Conservation (phyloP, 352 stramenopile genomes). For the Phytophthora multivora region DNA sequence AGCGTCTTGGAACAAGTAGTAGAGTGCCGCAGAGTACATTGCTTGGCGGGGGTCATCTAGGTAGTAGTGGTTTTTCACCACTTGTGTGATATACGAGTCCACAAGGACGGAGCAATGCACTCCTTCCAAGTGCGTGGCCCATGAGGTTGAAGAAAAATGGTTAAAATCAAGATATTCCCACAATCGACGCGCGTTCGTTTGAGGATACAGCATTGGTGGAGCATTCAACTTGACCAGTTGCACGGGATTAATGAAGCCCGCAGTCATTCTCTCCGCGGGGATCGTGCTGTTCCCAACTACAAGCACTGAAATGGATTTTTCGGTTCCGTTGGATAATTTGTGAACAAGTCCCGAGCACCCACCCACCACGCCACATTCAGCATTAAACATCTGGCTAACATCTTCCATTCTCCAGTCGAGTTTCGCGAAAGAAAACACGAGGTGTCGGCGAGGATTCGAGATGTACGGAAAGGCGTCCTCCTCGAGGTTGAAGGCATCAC, state of each 20-base stretch:
- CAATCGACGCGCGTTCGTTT: slow-evolving; percentile 14
- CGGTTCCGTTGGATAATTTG: slow-evolving; percentile 15
- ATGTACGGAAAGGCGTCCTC: slow-evolving; percentile 20
- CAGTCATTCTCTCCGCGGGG: slow-evolving; percentile 14
- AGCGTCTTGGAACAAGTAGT: slow-evolving; percentile 53
- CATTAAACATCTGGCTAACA: slow-evolving; percentile 36
- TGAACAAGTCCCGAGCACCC: slow-evolving; percentile 36
- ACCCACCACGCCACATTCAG: slow-evolving; percentile 22
- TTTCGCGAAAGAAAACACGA: slow-evolving; percentile 45
- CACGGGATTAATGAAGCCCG: slow-evolving; percentile 27
- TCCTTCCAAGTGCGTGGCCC: slow-evolving; percentile 15
- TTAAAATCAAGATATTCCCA: slow-evolving; percentile 30
- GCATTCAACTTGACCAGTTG: slow-evolving; percentile 30
- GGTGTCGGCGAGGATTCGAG: slow-evolving; percentile 33
- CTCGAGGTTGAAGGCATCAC: slow-evolving; percentile 21
- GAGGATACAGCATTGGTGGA: slow-evolving; percentile 18
- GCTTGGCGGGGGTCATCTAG: slow-evolving; percentile 45
- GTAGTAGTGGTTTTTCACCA: slow-evolving; percentile 53
- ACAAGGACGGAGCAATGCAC: slow-evolving; percentile 44
- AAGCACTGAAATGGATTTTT: slow-evolving; percentile 18
- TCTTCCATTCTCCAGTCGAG: slow-evolving; percentile 38
- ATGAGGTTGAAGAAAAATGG: slow-evolving; percentile 13
- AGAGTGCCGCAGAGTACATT: slow-evolving; percentile 55
- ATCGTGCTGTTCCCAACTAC: slow-evolving; percentile 29
- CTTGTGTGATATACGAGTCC: slow-evolving; percentile 52